Base-by-base conservation (phyloP, 148 eudicot genomes). In the Rhododendron williamsianum region DNA sequence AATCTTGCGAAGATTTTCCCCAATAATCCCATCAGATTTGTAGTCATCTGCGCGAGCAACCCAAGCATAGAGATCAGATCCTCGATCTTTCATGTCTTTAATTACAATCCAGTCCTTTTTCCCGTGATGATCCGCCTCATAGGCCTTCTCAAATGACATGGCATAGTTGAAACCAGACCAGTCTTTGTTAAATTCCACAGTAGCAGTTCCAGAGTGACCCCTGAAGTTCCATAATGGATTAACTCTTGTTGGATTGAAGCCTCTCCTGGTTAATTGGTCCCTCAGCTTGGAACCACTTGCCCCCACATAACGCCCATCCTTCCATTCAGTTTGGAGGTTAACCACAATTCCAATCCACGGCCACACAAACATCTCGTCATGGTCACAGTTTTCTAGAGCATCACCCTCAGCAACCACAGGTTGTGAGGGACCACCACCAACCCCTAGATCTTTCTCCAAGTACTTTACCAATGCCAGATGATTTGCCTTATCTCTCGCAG, bases 11-110 rank as follows among this genome's bases (percentile, higher is more conserved):
- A 97, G 90, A 85, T 93, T 92, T 18, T 97, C 99, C 30, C 98
- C 96, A 60, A 94, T 87, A 65, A 97, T 93, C 76, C 91, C 92
- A 81, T 88, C 81, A 45, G 93, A 89, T 25, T 90, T 89, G 87
- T 95, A 97, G 84, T 97, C 99, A 90, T 95, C 99, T 56, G 92
- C 96, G 51, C 99, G 98, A 67, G 99, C 99, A 90, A 97, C 96
- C 99, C 99, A 97, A 15, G 90, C 99, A 90, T 95, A 95, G 11
- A 93, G 92, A 56, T 89, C 98, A 43, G 88, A 79, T 58, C 93
- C 94, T 81, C 87, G 85, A 18, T 89, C 89, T 83, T 87, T 87
- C 35, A 84, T 85, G 30, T 87, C 76, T 71, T 71, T 71, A 30
- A 71, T 5, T 21, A 43, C 90, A 72, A 84, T 83, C 99, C 99